A percentile compares a stretch with the other conserved stretches of the same genome.
Evolutionary conservation across 257 asterid genomes (phyloP).

Genomic region (Solanum rostratum): DNA sequence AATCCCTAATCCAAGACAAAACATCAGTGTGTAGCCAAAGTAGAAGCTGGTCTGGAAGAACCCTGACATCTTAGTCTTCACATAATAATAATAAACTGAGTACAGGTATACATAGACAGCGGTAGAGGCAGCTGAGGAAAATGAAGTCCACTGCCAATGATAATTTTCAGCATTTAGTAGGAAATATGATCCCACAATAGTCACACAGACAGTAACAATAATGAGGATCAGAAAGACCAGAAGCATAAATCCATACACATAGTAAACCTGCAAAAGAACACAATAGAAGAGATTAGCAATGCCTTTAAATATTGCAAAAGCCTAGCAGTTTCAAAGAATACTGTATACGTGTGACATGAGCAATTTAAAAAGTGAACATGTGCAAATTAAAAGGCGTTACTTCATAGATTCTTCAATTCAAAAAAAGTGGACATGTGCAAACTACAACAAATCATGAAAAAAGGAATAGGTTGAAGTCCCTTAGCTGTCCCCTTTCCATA

Average conservation of each 20-base stretch:
- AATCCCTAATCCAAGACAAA: slow-evolving; percentile 56
- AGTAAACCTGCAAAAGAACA: slow-evolving; percentile 32
- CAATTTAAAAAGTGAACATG: too few relatives aligned
- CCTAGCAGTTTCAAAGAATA: background rate
- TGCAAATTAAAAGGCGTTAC: too few relatives aligned
- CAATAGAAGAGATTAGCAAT: background rate
- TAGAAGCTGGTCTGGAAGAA: too few relatives aligned
- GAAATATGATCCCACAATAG: slow-evolving; percentile 56
- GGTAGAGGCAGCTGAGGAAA: slow-evolving; percentile 58
- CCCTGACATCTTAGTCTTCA: too few relatives aligned
- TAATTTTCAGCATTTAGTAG: slow-evolving; percentile 57
- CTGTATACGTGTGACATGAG: too few relatives aligned
- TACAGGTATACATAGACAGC: slow-evolving; percentile 42
- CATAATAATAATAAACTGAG: slow-evolving; percentile 19
- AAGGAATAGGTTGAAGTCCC: background rate
- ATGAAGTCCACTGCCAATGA: slow-evolving; percentile 70
- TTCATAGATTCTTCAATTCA: too few relatives aligned
- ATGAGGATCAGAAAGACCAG: slow-evolving; percentile 47
- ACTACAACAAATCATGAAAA: background rate
- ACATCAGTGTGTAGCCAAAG: slow-evolving; percentile 16
- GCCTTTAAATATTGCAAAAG: background rate
- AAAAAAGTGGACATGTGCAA: background rate
- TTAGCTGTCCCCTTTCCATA: background rate
- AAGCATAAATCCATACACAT: slow-evolving; percentile 59
- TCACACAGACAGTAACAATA: slow-evolving; percentile 53